Conservation (phyloP, 1,284 basidiomycete genomes). For the Ustilago tritici region DNA sequence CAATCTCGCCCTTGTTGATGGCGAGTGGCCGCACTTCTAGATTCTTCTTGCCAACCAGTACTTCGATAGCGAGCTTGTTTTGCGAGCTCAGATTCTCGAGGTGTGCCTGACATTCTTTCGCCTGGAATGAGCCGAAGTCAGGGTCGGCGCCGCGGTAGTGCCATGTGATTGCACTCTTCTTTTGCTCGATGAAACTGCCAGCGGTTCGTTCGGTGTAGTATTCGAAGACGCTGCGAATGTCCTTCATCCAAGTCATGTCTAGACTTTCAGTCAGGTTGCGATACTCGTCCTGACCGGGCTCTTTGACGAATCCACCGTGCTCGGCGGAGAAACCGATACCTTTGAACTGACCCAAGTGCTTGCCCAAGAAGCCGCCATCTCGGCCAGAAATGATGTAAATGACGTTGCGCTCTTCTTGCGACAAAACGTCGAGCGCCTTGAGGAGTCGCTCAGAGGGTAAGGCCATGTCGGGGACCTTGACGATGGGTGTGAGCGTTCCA, state of each 20-base stretch:
- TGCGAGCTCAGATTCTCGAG: constrained; percentile 80
- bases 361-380: constrained; percentile 90
- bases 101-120: constrained; percentile 92
- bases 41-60: constrained; percentile 88
- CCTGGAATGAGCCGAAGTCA: constrained; percentile 80
- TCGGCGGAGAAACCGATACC: constrained; percentile 92
- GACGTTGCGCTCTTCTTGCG: constrained; percentile 84
- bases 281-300: constrained; percentile 79
- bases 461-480: constrained; percentile 90
- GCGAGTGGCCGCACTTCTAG: constrained; percentile 94
- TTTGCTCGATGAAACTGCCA: constrained; percentile 94
- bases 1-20: constrained; percentile 98
- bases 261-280: constrained; percentile 87
- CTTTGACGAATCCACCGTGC: constrained; percentile 91
- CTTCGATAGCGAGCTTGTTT: constrained; percentile 69
- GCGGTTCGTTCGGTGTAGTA: constrained; percentile 95
- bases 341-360: constrained; percentile 87
- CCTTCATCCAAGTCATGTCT: constrained; percentile 98
- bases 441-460: constrained; percentile 83
- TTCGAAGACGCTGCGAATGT: constrained; percentile 93
- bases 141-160: constrained; percentile 94
- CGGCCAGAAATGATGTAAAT: constrained; percentile 98
- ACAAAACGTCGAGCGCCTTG: constrained; percentile 79
- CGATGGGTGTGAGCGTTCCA: constrained; percentile 95
- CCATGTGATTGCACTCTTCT: constrained; percentile 98